These are phyloP conservation scores for Lonicera japonica DNA, from an alignment of 129 eudicot species.

Conservation along the genomic window DNA sequence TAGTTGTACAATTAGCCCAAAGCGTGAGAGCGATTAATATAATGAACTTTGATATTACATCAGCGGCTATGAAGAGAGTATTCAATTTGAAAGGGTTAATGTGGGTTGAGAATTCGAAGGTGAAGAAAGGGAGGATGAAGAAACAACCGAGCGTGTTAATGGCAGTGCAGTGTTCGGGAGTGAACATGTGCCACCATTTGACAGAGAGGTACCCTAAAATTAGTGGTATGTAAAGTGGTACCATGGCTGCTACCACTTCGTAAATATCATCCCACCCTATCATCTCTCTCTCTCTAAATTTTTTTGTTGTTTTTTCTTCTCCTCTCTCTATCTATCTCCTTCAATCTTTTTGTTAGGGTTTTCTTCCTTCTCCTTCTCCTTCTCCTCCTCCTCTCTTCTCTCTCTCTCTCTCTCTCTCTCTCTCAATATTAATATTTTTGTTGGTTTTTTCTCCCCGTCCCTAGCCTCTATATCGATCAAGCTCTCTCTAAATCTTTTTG, in stretches of 20 bases:
- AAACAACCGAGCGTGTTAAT: conserved; percentile 50
- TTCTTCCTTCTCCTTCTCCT: no score
- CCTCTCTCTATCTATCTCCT: no score
- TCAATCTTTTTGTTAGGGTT: no score
- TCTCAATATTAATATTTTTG: no score
- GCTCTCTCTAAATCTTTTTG: no score
- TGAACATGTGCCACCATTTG: conserved; percentile 65
- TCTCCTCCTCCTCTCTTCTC: no score
- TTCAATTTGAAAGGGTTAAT: conserved; percentile 50
- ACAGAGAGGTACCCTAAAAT: conserved; percentile 47
- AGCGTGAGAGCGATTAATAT: conserved; percentile 23
- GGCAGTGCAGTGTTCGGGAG: conserved; percentile 54
- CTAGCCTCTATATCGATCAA: no score
- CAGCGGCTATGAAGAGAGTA: conserved; percentile 38
- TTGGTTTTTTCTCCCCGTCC: no score
- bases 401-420: no score
- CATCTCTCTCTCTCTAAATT: conserved; percentile 25
- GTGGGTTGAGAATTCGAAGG: conserved; percentile 43
- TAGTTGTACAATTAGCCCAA: conserved; percentile 44
- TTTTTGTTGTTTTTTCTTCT: no score
- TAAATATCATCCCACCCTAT: conserved; percentile 50
- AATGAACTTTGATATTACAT: conserved; percentile 33
- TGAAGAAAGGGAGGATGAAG: conserved; percentile 54
- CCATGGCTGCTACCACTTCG: conserved; percentile 49
- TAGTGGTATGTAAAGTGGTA: conserved; percentile 52